phyloP scores from a whole-genome alignment of 805 yeast species.

The Wickerhamiella sergipiensis region DNA sequence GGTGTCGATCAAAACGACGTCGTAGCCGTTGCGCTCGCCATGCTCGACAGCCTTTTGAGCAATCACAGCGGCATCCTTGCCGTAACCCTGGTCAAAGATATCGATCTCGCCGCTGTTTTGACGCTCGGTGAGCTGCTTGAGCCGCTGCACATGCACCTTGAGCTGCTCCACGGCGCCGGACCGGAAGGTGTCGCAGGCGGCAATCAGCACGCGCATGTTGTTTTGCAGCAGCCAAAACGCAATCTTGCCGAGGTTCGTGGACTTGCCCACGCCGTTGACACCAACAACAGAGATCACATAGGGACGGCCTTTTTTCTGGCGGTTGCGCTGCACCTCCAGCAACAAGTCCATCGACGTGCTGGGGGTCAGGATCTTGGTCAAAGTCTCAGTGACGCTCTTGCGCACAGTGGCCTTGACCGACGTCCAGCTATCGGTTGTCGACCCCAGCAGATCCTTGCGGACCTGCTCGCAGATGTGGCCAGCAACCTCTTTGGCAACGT shows the following conservation, averaged over 20 bases:
- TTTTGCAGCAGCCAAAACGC: slow-evolving; percentile 94
- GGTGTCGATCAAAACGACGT: slow-evolving; percentile 85
- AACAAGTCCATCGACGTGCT: slow-evolving; percentile 78
- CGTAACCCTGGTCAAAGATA: slow-evolving; percentile 87
- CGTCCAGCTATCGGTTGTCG: slow-evolving; percentile 61
- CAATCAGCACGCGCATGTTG: slow-evolving; percentile 70
- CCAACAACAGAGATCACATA: slow-evolving; percentile 96
- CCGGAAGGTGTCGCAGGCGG: slow-evolving; percentile 96
- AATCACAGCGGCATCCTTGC: slow-evolving; percentile 92
- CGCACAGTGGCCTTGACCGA: slow-evolving; percentile 61
- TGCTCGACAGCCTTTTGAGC: slow-evolving; percentile 81
- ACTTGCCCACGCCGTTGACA: slow-evolving; percentile 95
- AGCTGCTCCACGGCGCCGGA: slow-evolving; percentile 98
- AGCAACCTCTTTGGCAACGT: slow-evolving; percentile 86
- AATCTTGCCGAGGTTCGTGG: slow-evolving; percentile 84
- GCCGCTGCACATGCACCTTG: slow-evolving; percentile 80
- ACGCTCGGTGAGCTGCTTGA: slow-evolving; percentile 50
- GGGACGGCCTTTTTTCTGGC: slow-evolving; percentile 35
- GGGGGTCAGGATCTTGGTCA: slow-evolving; percentile 68
- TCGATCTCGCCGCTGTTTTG: slow-evolving; percentile 43
- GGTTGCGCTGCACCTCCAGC: slow-evolving; percentile 54
- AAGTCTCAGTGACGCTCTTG: slow-evolving; percentile 40
- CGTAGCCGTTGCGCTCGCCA: slow-evolving; percentile 58
- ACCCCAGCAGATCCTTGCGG: slow-evolving; percentile 53
- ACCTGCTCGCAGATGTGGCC: slow-evolving; percentile 56